These are phyloP conservation scores for Termitomyces sp. DNA, from an alignment of 768 basidiomycete species.

Conservation along the genomic window DNA sequence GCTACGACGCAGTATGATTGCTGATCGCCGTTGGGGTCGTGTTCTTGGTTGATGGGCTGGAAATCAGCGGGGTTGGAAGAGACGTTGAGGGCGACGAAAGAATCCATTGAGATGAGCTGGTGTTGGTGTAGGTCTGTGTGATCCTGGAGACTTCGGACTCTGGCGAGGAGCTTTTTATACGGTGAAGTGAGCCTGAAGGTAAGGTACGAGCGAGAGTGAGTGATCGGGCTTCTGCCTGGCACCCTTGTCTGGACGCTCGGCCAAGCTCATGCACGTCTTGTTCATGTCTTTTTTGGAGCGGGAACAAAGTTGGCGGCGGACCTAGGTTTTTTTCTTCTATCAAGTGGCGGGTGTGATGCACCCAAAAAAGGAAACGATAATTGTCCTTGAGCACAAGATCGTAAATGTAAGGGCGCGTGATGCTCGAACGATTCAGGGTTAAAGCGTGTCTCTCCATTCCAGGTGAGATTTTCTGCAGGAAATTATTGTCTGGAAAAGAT, in stretches of 20 bases:
- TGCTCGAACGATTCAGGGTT: no score
- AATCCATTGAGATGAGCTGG: neutral
- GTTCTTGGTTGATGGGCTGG: neutral
- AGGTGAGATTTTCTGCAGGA: no score
- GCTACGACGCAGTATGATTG: neutral
- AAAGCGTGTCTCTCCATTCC: no score
- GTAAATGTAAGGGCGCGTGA: no score
- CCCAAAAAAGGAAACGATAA: neutral
- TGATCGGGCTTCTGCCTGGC: neutral
- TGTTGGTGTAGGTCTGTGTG: neutral
- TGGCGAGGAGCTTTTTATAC: neutral
- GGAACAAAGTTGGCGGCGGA: neutral
- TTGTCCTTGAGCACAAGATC: no score
- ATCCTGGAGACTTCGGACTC: neutral
- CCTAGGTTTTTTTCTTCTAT: neutral
- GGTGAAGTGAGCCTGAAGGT: neutral
- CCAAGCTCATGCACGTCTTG: neutral
- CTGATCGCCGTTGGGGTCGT: neutral
- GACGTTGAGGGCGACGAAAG: conserved; percentile 1
- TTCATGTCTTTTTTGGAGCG: neutral
- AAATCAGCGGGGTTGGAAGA: neutral
- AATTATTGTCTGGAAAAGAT: no score
- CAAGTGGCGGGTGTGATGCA: neutral
- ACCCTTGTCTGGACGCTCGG: neutral
- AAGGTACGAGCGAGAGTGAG: neutral